Base-by-base conservation (phyloP, 371 early-diverging fungal species). In the Syncephalastrum monosporum region DNA sequence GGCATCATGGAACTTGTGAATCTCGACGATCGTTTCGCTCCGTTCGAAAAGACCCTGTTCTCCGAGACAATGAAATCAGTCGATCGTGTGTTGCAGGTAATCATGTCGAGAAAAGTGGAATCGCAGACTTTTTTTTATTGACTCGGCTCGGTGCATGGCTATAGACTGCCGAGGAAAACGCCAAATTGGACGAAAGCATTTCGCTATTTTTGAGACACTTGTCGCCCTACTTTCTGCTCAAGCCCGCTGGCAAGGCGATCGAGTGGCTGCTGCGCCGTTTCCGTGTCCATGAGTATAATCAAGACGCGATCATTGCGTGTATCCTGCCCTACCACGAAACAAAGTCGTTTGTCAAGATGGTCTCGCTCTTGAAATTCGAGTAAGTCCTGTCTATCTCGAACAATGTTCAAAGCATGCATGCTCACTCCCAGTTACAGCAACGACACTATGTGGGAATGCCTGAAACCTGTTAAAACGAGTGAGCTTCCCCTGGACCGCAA, bases 231-330 rank as follows among this genome's bases (percentile, higher is more conserved):
- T 91, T 95, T 62, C 65, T 95, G 50, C 72, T 89, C 29, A 85
- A 86, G 54, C 85, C 91, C 5, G 85, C 95, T 3, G 89, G 90
- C 53, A 94, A 94, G 68, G 91, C 87, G 0, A 64, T 96, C 17
- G 98, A 98, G 74, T 98, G 96, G 91, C 82, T 98, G 50, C 75
- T 97, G 19, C 85, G 96, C 50, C 85, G 96, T 38, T 96, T 95
- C 81, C 81, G 91, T 47, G 84, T 92, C 57, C 79, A 97, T 53
- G 89, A 92, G 66, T 87, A 88, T 74, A 97, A 96, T 59, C 77
- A 92, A 14, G 89, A 92, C 54, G 83, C 82, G 1, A 60, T 96
- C 4, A 55, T 97, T 15, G 82, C 76, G 16, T 86, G 89, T 53
- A 80, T 95, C 21, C 58, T 96, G 57, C 98, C 98, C 5, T 97